Evolutionary conservation across 768 basidiomycete genomes (phyloP).

Genomic region (Pisolithus orientalis): DNA sequence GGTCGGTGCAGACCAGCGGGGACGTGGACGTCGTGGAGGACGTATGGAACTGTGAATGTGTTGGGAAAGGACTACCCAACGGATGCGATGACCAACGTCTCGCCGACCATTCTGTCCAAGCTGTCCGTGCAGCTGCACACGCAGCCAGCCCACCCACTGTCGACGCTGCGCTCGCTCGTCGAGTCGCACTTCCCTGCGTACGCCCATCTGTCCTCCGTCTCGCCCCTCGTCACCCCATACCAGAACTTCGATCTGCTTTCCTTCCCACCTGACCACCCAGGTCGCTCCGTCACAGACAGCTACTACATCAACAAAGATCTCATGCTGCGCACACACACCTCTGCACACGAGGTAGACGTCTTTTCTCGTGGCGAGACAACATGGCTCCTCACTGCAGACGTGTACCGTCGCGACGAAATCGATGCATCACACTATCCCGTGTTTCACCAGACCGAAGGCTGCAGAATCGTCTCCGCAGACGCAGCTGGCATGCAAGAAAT

Average conservation of each 20-base stretch:
- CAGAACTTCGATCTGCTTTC: conserved; percentile 97
- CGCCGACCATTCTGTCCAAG: conserved; percentile 79
- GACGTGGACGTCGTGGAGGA: no score
- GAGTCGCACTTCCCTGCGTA: conserved; percentile 79
- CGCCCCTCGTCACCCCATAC: conserved; percentile 83
- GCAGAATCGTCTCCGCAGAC: conserved; percentile 67
- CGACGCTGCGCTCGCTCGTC: conserved; percentile 76
- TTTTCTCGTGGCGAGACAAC: conserved; percentile 69
- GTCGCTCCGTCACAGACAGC: conserved; percentile 82
- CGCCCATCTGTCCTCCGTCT: conserved; percentile 66
- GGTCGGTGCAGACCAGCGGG: no score
- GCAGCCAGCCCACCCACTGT: conserved; percentile 75
- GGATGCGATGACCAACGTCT: conserved; percentile 83
- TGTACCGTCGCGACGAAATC: conserved; percentile 97
- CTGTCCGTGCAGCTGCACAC: conserved; percentile 70
- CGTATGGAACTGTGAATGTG: conserved; percentile 35
- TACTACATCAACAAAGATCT: conserved; percentile 90
- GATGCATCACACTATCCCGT: conserved; percentile 95
- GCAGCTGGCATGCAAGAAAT: conserved; percentile 53
- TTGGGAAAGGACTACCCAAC: conserved; percentile 61
- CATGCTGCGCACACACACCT: conserved; percentile 97
- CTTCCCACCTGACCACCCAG: conserved; percentile 90
- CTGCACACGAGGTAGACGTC: conserved; percentile 95
- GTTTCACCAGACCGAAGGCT: conserved; percentile 98
- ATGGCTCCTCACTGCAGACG: conserved; percentile 94